Evolutionary conservation across 768 basidiomycete genomes (phyloP), one percentile per base, ranked within the genome.

Genomic region (Mycena vitilis): DNA sequence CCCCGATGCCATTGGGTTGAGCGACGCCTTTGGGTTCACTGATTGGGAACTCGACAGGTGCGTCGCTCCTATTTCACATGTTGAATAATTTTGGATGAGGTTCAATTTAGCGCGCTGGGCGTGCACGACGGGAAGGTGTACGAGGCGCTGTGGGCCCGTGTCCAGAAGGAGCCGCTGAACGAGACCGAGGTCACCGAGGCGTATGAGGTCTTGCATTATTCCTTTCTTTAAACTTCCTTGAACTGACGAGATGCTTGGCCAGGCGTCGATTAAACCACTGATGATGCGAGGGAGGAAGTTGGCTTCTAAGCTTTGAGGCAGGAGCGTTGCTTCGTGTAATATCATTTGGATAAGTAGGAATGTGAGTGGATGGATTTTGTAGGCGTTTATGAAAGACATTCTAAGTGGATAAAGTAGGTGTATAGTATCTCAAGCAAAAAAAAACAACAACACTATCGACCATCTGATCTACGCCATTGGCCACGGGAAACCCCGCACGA

Each of bases 41-140:
- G 91, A 94, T 72, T 94, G 90, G 89, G 87, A 92, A 59, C 79
- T 94, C 20, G 86, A 92, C 70, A 91, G 89, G 88, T 88, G 56
- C 18, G 81, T 52, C 22, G 40, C 16, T 18, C 20, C 16, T 1
- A 15, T 22, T 37, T 40, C 40, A 40, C 10, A 40, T 40, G 40
- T 40, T 40, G 63, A 51, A 12, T n/a, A 55, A 44, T 3, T 18
- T 1, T 52, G 20, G 30, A 30, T 30, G 30, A 30, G 30, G 30
- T 30, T 30, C 30, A 30, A 30, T 30, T 30, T 42, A 91, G 90
- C 75, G 87, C 89, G 0, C 78, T 92, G 23, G 91, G 91, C 1
- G 86, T 88, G 2, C 83, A 83, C 59, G 82, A 89, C 71, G 92
- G 92, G 2, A 84, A 81, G 15, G 91, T 88, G 16, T 94, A 93